Base-by-base conservation (phyloP, 139 green algal species). In the Pleodorina starrii region DNA sequence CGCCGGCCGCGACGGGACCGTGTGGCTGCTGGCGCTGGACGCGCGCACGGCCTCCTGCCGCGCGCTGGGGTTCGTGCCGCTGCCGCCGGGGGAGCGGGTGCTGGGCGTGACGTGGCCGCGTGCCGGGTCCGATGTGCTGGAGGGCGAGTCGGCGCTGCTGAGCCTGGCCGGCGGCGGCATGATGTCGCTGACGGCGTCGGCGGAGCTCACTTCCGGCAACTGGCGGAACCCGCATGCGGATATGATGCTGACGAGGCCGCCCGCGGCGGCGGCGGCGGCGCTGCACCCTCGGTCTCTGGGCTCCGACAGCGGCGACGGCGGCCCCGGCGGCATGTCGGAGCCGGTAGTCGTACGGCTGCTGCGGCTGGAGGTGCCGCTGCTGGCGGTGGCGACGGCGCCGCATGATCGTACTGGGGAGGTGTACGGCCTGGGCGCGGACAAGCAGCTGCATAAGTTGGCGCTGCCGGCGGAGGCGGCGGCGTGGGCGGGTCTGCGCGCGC, bases 401-500 rank as follows among this genome's bases (percentile, higher is more conserved):
- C 85, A 84, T 0, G 57, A 89, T 0, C 68, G 63, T 36, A 86
- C 83, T 35, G 87, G 86, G 1, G 87, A 93, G 14, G 16, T 91
- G 66, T 74, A 86, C 38, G 90, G 87, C 50, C 50, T 93, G 82
- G 86, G 86, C 3, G 83, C 87, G 4, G 90, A 91, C 87, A 68
- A 72, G 50, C 88, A 89, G 36, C 69, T 91, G 40, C 88, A 91
- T 68, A 91, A 91, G 54, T 66, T 93, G 80, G 29, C 80, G 48
- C 82, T 90, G 57, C 90, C 90, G 1, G 17, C 48, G 42, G 90
- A 93, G 57, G 51, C 38, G 38, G 72, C 84, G 50, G 86, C 83
- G n/a, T 93, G 90, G 90, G 84, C 90, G 21, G 90, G 90, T 0
- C 54, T 90, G 73, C 83, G 86, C 43, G 90, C 84, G 1, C 71